These are phyloP conservation scores for Epicoccum sorghinum DNA, from an alignment of 2,329 filamentous ascomycete species.

Conservation along the genomic window DNA sequence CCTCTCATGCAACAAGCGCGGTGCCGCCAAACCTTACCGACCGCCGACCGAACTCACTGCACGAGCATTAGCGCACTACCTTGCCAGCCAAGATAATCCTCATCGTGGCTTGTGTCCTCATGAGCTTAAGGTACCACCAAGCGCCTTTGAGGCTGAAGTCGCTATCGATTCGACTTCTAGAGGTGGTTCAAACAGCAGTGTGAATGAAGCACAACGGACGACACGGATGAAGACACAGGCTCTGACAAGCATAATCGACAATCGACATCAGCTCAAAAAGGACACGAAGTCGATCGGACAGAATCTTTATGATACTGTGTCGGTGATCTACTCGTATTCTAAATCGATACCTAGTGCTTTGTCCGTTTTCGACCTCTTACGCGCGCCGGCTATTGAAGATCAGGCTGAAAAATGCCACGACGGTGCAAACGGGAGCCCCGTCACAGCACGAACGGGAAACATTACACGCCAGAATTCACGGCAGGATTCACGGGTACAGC, in stretches of 20 bases:
- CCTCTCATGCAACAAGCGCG: constrained; percentile 75
- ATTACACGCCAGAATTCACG: constrained; percentile 21
- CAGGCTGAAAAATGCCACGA: not conserved
- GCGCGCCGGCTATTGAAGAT: constrained; percentile 4
- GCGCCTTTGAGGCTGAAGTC: constrained; percentile 31
- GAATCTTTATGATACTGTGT: constrained; percentile 55
- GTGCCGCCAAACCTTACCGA: constrained; percentile 72
- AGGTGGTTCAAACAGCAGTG: not conserved
- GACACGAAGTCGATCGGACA: constrained; percentile 69
- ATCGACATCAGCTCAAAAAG: constrained; percentile 48
- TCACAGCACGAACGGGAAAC: not conserved
- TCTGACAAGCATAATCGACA: constrained; percentile 25
- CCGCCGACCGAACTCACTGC: constrained; percentile 83
- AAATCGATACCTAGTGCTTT: constrained; percentile 37
- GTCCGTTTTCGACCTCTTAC: constrained; percentile 32
- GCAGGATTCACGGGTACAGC: not conserved
- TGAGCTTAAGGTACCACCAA: constrained; percentile 42
- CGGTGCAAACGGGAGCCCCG: constrained; percentile 19
- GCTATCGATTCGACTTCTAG: constrained; percentile 2
- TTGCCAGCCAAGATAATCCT: constrained; percentile 80
- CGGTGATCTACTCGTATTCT: constrained; percentile 44
- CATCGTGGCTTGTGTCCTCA: constrained; percentile 71
- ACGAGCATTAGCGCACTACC: constrained; percentile 77
- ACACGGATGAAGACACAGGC: not conserved
- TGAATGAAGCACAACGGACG: not conserved